Evolutionary conservation across 495 filamentous ascomycete species (phyloP).

Genomic region (Rusavskia elegans): DNA sequence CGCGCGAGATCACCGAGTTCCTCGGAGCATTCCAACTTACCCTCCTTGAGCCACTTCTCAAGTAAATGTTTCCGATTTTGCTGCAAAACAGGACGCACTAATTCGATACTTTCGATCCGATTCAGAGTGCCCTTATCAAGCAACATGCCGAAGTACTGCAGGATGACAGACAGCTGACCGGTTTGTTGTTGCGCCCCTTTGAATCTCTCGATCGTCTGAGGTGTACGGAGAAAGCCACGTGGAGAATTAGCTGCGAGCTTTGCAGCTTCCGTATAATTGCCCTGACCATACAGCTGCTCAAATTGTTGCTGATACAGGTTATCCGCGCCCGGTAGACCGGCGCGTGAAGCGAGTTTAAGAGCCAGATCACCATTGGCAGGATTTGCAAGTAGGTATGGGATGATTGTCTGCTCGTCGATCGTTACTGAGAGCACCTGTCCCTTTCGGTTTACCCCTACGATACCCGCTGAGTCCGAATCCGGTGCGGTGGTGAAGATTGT

Average conservation of each 20-base stretch:
- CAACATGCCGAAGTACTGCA: slow-evolving; percentile 96
- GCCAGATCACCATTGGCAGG: slow-evolving; percentile 82
- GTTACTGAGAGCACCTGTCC: slow-evolving; percentile 89
- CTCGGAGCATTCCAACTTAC: slow-evolving; percentile 90
- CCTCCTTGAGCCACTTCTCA: slow-evolving; percentile 93
- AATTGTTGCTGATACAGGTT: slow-evolving; percentile 89
- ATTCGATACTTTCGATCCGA: slow-evolving; percentile 81
- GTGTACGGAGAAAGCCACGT: slow-evolving; percentile 82
- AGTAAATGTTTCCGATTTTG: slow-evolving; percentile 91
- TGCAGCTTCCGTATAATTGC: slow-evolving; percentile 73
- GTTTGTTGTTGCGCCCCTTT: slow-evolving; percentile 61
- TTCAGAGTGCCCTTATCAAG: slow-evolving; percentile 90
- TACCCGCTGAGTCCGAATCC: slow-evolving; percentile 69
- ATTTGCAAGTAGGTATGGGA: slow-evolving; percentile 89
- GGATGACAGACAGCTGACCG: slow-evolving; percentile 64
- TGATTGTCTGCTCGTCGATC: slow-evolving; percentile 77
- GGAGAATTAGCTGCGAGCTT: slow-evolving; percentile 95
- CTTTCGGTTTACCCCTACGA: slow-evolving; percentile 93
- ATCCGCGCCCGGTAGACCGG: slow-evolving; percentile 86
- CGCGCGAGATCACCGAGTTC: slow-evolving; percentile 90
- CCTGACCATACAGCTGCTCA: slow-evolving; percentile 59
- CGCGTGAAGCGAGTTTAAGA: slow-evolving; percentile 87
- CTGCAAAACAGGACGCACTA: slow-evolving; percentile 78
- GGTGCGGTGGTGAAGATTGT: slow-evolving; percentile 91
- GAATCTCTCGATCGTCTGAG: slow-evolving; percentile 87